Evolutionary conservation across 202 grass and related monocot species (phyloP), one percentile per base, ranked within the genome.

Genomic region (Musa balbisiana): DNA sequence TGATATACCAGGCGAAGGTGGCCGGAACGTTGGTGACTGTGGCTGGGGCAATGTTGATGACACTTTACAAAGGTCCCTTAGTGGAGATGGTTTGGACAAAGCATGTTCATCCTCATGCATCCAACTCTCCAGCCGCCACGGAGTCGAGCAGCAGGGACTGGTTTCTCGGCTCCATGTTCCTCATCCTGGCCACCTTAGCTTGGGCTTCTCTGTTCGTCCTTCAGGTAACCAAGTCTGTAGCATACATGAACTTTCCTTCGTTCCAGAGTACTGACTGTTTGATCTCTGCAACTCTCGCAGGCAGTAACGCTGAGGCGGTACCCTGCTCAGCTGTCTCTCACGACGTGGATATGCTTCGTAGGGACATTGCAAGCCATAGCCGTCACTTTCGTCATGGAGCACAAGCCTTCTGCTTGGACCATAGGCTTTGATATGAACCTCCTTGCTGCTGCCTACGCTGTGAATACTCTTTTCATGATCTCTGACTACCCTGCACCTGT

Each of bases 391-490:
- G 85, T 72, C 65, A 85, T 99, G 95, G 95, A 99, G 87, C 89
- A 89, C 82, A 83, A 90, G 75, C 91, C 87, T 59, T 88, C 85
- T 74, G 91, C 50, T 77, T 99, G 95, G 91, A 63, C 72, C 80
- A 99, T 99, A 67, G 95, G 95, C 49, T 99, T 92, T 67, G 95
- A 99, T 87, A 95, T 99, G 91, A 99, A 99, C 95, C 95, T 99
- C 52, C 91, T 99, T 82, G 91, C 95, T 78, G 95, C 95, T 53
- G 95, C 95, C 8, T 99, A 99, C 75, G 91, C 91, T 55, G 95
- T 99, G 14, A 86, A 79, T 75, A 10, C 52, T 79, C 69, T 27
- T 16, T 43, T 73, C 51, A 50, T 65, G 33, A 43, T 43, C 33
- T 8, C 33, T 43, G 33, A 43, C 33, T 43, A 43, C 4, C 33